Base-by-base conservation (phyloP, 2,329 filamentous ascomycete genomes). In the Penicillium sp. region DNA sequence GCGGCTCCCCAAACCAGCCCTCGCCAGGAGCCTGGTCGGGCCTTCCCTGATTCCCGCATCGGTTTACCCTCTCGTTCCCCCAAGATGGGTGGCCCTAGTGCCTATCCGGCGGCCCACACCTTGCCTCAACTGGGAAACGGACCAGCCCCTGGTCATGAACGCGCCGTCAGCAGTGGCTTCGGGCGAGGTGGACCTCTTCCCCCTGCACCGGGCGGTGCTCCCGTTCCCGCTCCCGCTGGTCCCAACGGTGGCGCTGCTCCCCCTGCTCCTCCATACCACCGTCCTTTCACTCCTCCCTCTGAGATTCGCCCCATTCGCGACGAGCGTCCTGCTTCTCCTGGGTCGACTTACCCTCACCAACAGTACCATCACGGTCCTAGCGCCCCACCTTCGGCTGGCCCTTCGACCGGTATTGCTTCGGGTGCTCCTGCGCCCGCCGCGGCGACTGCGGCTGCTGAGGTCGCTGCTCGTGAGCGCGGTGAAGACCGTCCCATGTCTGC, bases 261-360 rank as follows among this genome's bases (percentile, higher is more conserved):
- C 18, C 2, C 79, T 38, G 71, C 89, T 59, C 84, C 87, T 58
- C 80, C 85, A 14, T 95, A 91, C 72, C 82, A 84, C 47, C 76
- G 80, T 47, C 80, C 84, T 24, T 82, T 82, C 59, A 94, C 87
- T 66, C 87, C 90, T 49, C 81, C 87, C n/a, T 81, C 86, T 41
- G 91, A 96, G 56, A 84, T 89, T 38, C 82, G 89, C 42, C 85
- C 86, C 1, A 78, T 93, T 53, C 80, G 91, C 55, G 90, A 95
- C 56, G 88, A 85, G 63, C 83, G 87, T 50, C 86, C 90, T 70
- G 81, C 87, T n/a, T 96, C 91, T n/a, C 90, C 90, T 49, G 90
- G 89, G 62, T 86, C 88, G 31, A 83, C 82, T 6, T 95, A 93
- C 62, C 84, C 86, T 4, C 87, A 90, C 60, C 87, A 87, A 52